Evolutionary conservation across 2,329 filamentous ascomycete genomes (phyloP), one percentile per base, ranked within the genome.

Genomic region (Paradendryphiella salina): DNA sequence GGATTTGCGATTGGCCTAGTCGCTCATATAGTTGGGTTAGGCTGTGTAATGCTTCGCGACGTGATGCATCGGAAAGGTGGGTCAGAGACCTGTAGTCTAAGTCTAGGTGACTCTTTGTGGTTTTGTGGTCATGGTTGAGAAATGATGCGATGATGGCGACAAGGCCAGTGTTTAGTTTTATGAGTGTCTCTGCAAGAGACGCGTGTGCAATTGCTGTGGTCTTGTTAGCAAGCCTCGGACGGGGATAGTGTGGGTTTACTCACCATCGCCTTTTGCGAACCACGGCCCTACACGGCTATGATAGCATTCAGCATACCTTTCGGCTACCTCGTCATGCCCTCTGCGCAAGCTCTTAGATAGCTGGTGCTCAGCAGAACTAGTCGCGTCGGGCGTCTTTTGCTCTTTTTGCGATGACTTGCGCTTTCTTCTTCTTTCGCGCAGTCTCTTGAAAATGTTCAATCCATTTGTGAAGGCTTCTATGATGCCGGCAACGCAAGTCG

Each of bases 161-260:
- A 4, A 79, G 72, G 32, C 77, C 76, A 14, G 75, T 76, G 53
- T 79, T 79, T 21, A 79, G 64, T 53, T 71, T 76, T 49, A 79
- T 70, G 18, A 79, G 57, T 14, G 76, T 75, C 52, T 75, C 75
- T 9, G 75, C 73, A 15, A 79, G 75, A n/a, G 72, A 74, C 3
- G 73, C 73, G 50, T 77, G 76, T 13, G 76, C 77, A 46, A 75
- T 74, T 37, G 73, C 77, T 79, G 49, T 44, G 8, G 11, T 20
- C 14, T 3, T 32, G 36, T 43, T 23, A 50, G 41, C 9, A 31
- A 9, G 23, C 51, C 23, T 47, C 36, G 20, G 28, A 37, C 20
- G 21, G 33, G 29, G 15, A 26, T 26, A 11, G 29, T 31, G 31
- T 14, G 21, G 10, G 46, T 29, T 4, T 23, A 64, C 73, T 66